A percentile compares a stretch with the other conserved stretches of the same genome.
Conservation (phyloP, 768 basidiomycete genomes). For the Psilocybe tampanensis region DNA sequence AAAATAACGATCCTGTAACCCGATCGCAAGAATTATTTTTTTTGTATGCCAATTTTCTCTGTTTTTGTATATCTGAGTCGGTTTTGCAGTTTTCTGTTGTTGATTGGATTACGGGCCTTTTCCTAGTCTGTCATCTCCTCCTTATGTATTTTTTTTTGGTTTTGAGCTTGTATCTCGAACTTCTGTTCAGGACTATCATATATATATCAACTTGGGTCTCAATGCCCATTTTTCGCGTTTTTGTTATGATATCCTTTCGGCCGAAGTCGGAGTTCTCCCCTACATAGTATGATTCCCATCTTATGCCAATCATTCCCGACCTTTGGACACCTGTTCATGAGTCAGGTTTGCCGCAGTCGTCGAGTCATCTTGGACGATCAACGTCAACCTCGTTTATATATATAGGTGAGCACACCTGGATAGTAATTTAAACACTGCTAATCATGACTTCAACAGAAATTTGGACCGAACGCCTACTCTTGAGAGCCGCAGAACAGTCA, state of each 20-base stretch:
- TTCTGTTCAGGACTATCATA: neutral
- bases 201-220: neutral
- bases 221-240: neutral
- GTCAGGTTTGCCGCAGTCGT: neutral
- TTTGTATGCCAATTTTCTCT: neutral
- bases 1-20: neutral
- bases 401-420: neutral
- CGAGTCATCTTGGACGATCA: neutral
- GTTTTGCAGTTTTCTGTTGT: constrained; percentile 8
- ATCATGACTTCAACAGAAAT: constrained; percentile 16
- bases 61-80: neutral
- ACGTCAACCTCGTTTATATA: neutral
- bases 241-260: too few relatives aligned
- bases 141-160: neutral
- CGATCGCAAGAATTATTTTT: neutral
- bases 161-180: neutral
- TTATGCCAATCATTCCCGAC: too few relatives aligned
- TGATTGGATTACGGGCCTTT: neutral
- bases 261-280: too few relatives aligned
- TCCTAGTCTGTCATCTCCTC: constrained; percentile 5
- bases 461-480: constrained; percentile 20
- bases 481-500: constrained; percentile 16
- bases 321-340: neutral
- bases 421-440: neutral
- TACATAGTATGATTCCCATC: too few relatives aligned